These are phyloP conservation scores for Vickermania ingenoplastis DNA, from an alignment of 208 protist species.

Conservation along the genomic window DNA sequence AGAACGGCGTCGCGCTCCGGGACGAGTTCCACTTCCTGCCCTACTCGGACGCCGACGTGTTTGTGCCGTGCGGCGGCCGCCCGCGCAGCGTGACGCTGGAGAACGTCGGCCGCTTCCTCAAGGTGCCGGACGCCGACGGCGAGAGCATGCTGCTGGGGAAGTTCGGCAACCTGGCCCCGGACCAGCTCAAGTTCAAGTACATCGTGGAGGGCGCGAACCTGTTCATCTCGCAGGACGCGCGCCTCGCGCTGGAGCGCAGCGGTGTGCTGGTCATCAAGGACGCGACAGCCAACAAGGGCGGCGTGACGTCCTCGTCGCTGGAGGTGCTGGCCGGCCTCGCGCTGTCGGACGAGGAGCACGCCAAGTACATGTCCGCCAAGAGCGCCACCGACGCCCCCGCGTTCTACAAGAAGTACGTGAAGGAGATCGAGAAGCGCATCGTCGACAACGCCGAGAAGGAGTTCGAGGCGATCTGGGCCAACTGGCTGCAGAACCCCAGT, in stretches of 20 bases:
- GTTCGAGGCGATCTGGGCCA: slow-evolving; percentile 87
- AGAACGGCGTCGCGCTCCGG: slow-evolving; percentile 69
- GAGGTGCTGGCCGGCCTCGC: slow-evolving; percentile 92
- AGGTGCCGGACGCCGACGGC: slow-evolving; percentile 43
- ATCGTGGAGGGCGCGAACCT: slow-evolving; percentile 97
- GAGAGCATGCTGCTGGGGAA: slow-evolving; percentile 59
- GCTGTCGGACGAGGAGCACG: slow-evolving; percentile 89
- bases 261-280: slow-evolving; percentile 88
- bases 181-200: slow-evolving; percentile 85
- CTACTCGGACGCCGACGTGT: slow-evolving; percentile 85
- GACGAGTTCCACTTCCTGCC: slow-evolving; percentile 91
- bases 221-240: slow-evolving; percentile 93
- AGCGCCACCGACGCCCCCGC: slow-evolving; percentile 47
- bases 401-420: slow-evolving; percentile 90
- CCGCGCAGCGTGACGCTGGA: slow-evolving; percentile 89
- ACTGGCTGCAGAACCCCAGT: slow-evolving; percentile 38
- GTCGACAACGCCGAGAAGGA: slow-evolving; percentile 82
- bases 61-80: slow-evolving; percentile 95
- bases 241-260: slow-evolving; percentile 82
- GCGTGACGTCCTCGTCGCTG: slow-evolving; percentile 95
- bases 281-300: slow-evolving; percentile 94
- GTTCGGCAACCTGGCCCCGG: slow-evolving; percentile 24
- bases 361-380: slow-evolving; percentile 83
- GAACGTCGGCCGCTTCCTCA: slow-evolving; percentile 87
- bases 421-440: slow-evolving; percentile 82